phyloP scores from a whole-genome alignment of 2,329 filamentous ascomycete genomes.

The Metarhizium brunneum region DNA sequence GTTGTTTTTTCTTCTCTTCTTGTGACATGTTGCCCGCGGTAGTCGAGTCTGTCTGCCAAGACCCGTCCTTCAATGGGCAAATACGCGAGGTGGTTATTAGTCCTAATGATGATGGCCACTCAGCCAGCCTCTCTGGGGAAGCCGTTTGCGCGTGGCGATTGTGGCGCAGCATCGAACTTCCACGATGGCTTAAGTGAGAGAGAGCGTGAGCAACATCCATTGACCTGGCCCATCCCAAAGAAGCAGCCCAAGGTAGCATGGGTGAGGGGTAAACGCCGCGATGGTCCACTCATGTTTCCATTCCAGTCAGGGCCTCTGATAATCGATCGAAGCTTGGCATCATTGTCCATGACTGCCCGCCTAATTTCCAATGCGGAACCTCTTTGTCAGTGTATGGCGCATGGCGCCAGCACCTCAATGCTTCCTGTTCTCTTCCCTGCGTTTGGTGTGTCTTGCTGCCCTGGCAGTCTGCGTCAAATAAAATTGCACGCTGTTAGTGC shows the following conservation, averaged over 20 bases:
- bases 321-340: constrained; percentile 4
- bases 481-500: background rate
- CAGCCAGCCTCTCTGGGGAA: background rate
- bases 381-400: background rate
- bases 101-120: too few relatives aligned
- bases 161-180: background rate
- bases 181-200: background rate
- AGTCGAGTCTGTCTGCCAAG: too few relatives aligned
- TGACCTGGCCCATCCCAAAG: background rate
- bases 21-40: too few relatives aligned
- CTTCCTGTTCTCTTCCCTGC: background rate
- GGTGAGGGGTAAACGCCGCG: too few relatives aligned
- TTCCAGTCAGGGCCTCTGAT: too few relatives aligned
- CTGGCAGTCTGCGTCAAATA: background rate
- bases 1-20: too few relatives aligned
- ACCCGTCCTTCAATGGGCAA: too few relatives aligned
- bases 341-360: constrained; percentile 8
- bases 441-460: background rate
- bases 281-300: background rate
- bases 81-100: too few relatives aligned
- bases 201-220: background rate
- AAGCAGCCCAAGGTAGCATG: background rate
- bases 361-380: constrained; percentile 5
- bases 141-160: background rate
- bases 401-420: too few relatives aligned